Evolutionary conservation across 805 yeast genomes (phyloP).

Genomic region (Sugiyamaella mastotermitis): DNA sequence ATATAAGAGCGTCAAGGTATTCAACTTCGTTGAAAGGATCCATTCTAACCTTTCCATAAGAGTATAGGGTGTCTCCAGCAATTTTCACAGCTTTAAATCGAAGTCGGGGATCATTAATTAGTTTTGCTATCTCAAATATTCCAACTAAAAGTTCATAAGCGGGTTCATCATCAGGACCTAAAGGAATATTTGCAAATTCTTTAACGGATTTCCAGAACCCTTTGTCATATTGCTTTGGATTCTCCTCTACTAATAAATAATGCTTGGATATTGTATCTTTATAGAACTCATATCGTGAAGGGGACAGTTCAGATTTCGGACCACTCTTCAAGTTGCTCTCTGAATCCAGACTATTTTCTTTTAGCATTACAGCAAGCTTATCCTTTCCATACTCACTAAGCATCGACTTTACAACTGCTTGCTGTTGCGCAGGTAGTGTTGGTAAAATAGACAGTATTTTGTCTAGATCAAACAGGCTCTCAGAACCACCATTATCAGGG

Average conservation of each 20-base stretch:
- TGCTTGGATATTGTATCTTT: conserved; percentile 1
- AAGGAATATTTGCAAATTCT: conserved; percentile 6
- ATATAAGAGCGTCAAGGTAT: conserved; percentile 18
- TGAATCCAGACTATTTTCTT: background rate
- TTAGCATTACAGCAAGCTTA: conserved; percentile 3
- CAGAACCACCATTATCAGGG: background rate
- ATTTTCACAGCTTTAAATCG: conserved; percentile 14
- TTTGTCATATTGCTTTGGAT: conserved; percentile 7
- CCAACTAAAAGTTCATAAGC: conserved; percentile 18
- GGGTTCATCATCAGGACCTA: conserved; percentile 9
- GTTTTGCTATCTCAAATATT: conserved; percentile 20
- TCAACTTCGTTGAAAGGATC: conserved; percentile 23
- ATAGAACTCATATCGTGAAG: background rate
- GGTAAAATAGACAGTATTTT: conserved; percentile 1
- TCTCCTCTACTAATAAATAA: background rate
- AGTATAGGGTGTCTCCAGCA: conserved; percentile 21
- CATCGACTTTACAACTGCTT: conserved; percentile 4
- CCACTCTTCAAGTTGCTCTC: background rate
- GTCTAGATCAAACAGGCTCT: background rate
- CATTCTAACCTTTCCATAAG: conserved; percentile 15
- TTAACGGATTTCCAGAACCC: conserved; percentile 11
- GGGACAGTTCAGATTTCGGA: background rate
- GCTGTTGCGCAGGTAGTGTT: conserved; percentile 1
- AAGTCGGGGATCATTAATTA: conserved; percentile 7
- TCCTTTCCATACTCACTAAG: conserved; percentile 2